These are phyloP conservation scores for Myriangium duriaei DNA, from an alignment of 2,329 filamentous ascomycete genomes.

Conservation along the genomic window DNA sequence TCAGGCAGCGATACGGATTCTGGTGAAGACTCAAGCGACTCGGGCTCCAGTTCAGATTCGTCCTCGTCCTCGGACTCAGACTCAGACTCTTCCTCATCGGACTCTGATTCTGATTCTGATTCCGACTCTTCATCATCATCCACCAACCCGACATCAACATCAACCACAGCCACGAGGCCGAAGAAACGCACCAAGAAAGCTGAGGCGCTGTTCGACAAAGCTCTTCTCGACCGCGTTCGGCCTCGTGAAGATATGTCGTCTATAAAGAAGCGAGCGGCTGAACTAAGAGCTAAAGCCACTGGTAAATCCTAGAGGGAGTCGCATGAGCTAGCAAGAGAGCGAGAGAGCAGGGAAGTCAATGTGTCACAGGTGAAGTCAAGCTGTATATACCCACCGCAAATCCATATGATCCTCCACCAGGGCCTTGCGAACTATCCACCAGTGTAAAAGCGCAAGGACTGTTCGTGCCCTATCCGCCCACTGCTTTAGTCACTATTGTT, in stretches of 20 bases:
- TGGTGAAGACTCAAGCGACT: slow-evolving; percentile 2
- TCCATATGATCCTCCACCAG: no score
- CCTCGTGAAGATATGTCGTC: slow-evolving; percentile 1
- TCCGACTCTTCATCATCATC: slow-evolving; percentile 6
- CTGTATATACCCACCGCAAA: no score
- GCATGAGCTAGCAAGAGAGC: no score
- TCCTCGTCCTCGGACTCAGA: slow-evolving; percentile 1
- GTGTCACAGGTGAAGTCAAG: no score
- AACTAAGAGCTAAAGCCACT: background rate
- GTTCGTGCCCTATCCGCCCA: no score
- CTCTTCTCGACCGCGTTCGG: slow-evolving; percentile 6
- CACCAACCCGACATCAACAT: slow-evolving; percentile 1
- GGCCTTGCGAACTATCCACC: no score
- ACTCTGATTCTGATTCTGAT: background rate
- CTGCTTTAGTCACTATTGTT: no score
- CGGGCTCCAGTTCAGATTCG: slow-evolving; percentile 8
- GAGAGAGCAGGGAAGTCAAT: no score
- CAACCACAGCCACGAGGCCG: slow-evolving; percentile 3
- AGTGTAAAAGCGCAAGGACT: no score
- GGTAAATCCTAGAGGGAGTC: no score
- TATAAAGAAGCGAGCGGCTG: background rate
- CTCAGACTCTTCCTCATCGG: slow-evolving; percentile 8
- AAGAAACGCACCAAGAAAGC: slow-evolving; percentile 2
- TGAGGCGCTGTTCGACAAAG: slow-evolving; percentile 7
- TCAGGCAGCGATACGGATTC: slow-evolving; percentile 10